Evolutionary conservation across 768 basidiomycete genomes (phyloP).

Genomic region (Calocybe cyanea): DNA sequence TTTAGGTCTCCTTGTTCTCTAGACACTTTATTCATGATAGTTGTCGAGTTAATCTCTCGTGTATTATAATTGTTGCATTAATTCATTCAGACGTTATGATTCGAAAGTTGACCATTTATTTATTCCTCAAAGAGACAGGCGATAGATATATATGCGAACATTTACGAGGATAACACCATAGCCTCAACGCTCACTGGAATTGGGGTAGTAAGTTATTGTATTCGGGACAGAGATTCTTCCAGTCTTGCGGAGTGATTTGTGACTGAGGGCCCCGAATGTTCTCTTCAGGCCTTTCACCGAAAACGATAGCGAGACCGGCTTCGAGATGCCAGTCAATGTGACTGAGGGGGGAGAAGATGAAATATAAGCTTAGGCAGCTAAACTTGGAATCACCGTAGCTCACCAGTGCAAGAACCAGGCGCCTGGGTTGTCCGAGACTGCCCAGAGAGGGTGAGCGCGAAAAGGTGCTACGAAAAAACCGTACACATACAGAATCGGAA

Average conservation of each 20-base stretch:
- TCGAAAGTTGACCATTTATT: no score
- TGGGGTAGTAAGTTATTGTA: slow-evolving; percentile 24
- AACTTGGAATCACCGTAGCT: background rate
- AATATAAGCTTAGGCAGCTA: background rate
- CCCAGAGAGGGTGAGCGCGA: background rate
- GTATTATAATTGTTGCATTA: no score
- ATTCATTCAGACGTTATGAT: no score
- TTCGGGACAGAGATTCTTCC: slow-evolving; percentile 24
- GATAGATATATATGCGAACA: no score
- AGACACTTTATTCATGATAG: no score
- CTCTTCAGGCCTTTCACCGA: slow-evolving; percentile 25
- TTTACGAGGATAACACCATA: no score
- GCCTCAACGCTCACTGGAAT: slow-evolving; percentile 18
- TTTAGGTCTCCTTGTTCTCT: no score
- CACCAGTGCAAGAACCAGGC: slow-evolving; percentile 51
- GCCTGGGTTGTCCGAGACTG: slow-evolving; percentile 51
- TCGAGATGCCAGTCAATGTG: slow-evolving; percentile 36
- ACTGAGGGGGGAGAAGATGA: slow-evolving; percentile 9
- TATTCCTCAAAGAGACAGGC: no score
- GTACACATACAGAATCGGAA: slow-evolving; percentile 29
- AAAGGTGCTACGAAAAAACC: background rate
- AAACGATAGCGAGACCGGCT: slow-evolving; percentile 32
- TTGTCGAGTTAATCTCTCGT: no score
- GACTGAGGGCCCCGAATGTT: slow-evolving; percentile 25
- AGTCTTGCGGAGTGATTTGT: slow-evolving; percentile 28